phyloP scores from a whole-genome alignment of 768 basidiomycete species.

The Pleurotus cornucopiae region DNA sequence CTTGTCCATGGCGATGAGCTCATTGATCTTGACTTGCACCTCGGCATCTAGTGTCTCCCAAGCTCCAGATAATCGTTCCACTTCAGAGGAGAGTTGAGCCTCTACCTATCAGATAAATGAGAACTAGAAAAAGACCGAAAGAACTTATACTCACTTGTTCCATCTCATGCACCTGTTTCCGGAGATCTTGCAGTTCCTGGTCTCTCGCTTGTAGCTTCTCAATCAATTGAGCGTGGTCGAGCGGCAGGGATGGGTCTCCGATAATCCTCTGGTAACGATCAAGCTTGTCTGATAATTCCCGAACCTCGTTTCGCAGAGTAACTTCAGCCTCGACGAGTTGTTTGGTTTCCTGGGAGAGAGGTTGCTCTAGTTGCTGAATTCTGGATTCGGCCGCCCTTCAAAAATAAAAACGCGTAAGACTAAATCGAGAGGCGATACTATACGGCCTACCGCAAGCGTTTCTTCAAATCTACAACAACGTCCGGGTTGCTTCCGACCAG shows the following conservation, averaged over 20 bases:
- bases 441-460: conserved; percentile 46
- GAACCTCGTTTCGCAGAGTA: conserved; percentile 45
- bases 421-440: background rate
- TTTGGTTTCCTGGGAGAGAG: conserved; percentile 46
- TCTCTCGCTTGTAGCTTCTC: conserved; percentile 63
- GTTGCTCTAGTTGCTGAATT: conserved; percentile 46
- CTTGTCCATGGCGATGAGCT: conserved; percentile 73
- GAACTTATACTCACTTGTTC: conserved; percentile 44
- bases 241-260: conserved; percentile 49
- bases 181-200: conserved; percentile 57
- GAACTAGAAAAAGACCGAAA: background rate
- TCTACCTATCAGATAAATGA: conserved; percentile 46
- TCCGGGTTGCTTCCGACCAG: conserved; percentile 55
- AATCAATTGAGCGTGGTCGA: conserved; percentile 48
- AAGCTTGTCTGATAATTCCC: conserved; percentile 42
- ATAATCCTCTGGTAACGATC: conserved; percentile 60
- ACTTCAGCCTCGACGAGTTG: conserved; percentile 46
- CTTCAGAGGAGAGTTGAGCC: conserved; percentile 73
- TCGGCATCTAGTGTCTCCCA: conserved; percentile 85
- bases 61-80: conserved; percentile 80
- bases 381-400: conserved; percentile 51
- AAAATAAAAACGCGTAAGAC: background rate
- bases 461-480: conserved; percentile 45
- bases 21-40: conserved; percentile 80
- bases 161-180: conserved; percentile 61